Evolutionary conservation across 768 basidiomycete genomes (phyloP).

Genomic region (Mycena vulgaris): DNA sequence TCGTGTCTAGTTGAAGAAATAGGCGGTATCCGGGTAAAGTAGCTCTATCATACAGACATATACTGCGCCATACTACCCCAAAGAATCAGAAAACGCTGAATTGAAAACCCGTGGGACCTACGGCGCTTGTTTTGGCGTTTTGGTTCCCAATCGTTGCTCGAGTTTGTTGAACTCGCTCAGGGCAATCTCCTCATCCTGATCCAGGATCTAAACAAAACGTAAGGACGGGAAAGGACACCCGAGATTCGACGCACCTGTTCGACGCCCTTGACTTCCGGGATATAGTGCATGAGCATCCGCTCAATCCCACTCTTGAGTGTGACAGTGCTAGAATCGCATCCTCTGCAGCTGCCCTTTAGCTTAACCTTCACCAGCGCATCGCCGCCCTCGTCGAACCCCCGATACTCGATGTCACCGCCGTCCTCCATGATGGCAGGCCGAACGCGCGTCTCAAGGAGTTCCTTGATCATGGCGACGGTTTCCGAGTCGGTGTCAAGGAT

Average conservation of each 20-base stretch:
- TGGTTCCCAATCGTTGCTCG: conserved; percentile 75
- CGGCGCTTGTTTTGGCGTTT: conserved; percentile 65
- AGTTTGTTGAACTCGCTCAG: conserved; percentile 92
- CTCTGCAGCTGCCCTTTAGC: conserved; percentile 97
- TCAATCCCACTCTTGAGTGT: conserved; percentile 98
- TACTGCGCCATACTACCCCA: conserved; percentile 81
- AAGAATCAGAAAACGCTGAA: conserved; percentile 26
- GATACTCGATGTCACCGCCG: conserved; percentile 97
- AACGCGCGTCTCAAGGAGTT: conserved; percentile 94
- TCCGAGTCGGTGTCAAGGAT: conserved; percentile 97
- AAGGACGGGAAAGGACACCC: conserved; percentile 3
- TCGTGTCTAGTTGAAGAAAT: neutral
- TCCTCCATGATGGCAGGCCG: conserved; percentile 99
- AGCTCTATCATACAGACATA: conserved; percentile 75
- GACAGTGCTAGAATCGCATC: conserved; percentile 94
- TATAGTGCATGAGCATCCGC: conserved; percentile 99
- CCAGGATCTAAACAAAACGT: conserved; percentile 75
- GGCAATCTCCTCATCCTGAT: conserved; percentile 91
- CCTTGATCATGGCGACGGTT: conserved; percentile 99
- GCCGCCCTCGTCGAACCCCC: conserved; percentile 89
- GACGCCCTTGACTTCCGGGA: conserved; percentile 94
- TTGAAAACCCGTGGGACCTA: conserved; percentile 37
- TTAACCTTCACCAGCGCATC: conserved; percentile 87
- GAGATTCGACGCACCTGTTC: conserved; percentile 75
- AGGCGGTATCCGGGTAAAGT: too few relatives aligned